A percentile compares a stretch with the other conserved stretches of the same genome.
Conservation (phyloP, 1,284 basidiomycete genomes). For the Ceratorhiza oryzae-sativae region DNA sequence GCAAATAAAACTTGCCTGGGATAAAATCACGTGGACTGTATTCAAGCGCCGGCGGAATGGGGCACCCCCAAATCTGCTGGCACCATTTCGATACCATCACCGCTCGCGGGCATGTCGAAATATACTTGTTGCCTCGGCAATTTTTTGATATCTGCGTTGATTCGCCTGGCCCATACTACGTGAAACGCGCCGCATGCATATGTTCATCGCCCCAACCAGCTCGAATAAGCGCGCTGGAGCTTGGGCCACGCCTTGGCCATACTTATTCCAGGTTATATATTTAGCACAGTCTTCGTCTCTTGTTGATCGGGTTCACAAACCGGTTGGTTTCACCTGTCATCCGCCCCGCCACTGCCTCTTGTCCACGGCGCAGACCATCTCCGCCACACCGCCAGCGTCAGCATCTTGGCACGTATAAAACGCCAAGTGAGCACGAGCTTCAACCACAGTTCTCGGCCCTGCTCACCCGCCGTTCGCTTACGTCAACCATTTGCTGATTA, state of each 20-base stretch:
- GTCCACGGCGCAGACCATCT: neutral
- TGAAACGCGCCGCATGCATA: neutral
- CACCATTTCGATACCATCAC: too few species aligned
- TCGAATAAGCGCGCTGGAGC: neutral
- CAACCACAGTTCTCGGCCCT: neutral
- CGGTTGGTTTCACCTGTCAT: neutral
- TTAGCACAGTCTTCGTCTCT: neutral
- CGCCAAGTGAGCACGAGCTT: neutral
- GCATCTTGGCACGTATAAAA: neutral
- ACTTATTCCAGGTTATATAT: slow-evolving; percentile 2
- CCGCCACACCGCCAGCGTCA: neutral
- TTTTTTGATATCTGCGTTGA: neutral
- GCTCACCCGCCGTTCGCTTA: neutral
- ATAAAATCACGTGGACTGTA: slow-evolving; percentile 22
- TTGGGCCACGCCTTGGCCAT: neutral
- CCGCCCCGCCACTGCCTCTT: neutral
- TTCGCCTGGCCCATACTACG: neutral
- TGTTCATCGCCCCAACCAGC: neutral
- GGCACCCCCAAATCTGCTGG: too few species aligned
- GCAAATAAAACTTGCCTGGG: slow-evolving; percentile 33
- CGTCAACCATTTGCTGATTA: neutral
- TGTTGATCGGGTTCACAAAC: neutral
- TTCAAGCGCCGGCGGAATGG: too few species aligned
- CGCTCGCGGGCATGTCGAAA: too few species aligned
- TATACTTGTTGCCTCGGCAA: neutral